Evolutionary conservation across 352 stramenopile species (phyloP), one percentile per base, ranked within the genome.

Genomic region (Phytophthora boehmeriae): DNA sequence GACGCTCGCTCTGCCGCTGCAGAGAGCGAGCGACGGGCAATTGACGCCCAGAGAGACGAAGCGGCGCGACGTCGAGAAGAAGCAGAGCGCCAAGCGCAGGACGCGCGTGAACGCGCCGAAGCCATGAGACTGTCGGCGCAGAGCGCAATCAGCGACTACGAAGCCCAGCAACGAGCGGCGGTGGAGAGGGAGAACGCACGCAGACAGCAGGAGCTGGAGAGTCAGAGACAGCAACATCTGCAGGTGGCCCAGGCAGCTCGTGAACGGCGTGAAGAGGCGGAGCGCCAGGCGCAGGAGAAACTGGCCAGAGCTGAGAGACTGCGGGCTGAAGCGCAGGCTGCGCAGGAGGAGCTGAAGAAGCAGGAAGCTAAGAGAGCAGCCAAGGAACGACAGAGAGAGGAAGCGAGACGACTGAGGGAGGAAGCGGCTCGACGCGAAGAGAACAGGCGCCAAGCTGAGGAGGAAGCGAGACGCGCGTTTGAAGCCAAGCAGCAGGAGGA

Each of bases 401-500:
- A 92, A 22, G 65, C 61, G 8, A 72, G 68, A 38, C 64, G 81
- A 1, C 59, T 90, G 54, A 52, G 83, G 4, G 83, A 90, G 51
- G 83, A 92, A 54, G 66, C 75, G 41, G 63, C 80, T 34, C 68
- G 81, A 36, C 76, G 83, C 2, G 83, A 90, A 45, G 80, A 67
- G 9, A 92, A 92, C 59, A 77, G 80, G 14, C 63, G 59, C 5
- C 62, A 78, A 46, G 83, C 77, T 1, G 81, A 92, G 48, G 78
- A 84, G 30, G 78, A 90, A 48, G 81, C 71, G n/a, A 67, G 74
- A 11, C 59, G 64, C 6, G 75, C 76, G n/a, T 89, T 89, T 34
- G 83, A 92, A 46, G 71, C 75, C n/a, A 85, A 86, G 28, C 60
- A 66, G 47, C 70, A 87, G 49, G 85, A 87, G 32, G 83, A 94